These are phyloP conservation scores for Nymphaea thermarum DNA, from an alignment of 164 flowering plant species.

Conservation along the genomic window DNA sequence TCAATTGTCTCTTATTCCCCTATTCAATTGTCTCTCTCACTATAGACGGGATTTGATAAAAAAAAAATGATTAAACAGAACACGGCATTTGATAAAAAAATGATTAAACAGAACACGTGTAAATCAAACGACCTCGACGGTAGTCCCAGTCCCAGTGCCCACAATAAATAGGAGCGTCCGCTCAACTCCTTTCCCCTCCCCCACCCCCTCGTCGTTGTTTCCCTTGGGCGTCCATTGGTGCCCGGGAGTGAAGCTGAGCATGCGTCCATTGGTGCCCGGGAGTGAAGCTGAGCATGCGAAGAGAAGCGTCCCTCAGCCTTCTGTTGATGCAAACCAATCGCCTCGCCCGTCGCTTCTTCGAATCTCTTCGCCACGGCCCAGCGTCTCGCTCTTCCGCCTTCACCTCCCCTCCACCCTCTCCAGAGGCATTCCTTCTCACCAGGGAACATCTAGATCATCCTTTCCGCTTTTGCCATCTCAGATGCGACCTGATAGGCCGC, in stretches of 20 bases:
- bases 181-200: no score
- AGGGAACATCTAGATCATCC: neutral
- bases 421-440: neutral
- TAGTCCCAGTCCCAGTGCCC: no score
- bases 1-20: no score
- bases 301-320: neutral
- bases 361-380: slow-evolving; percentile 6
- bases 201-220: no score
- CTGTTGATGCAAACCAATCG: slow-evolving; percentile 18
- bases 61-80: no score
- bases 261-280: neutral
- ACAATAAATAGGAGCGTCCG: no score
- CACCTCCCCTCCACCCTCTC: neutral
- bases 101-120: no score
- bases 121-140: no score
- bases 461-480: neutral
- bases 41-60: no score
- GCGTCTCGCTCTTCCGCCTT: neutral
- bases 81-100: no score
- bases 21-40: no score
- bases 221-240: no score
- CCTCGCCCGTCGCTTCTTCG: slow-evolving; percentile 10
- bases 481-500: neutral
- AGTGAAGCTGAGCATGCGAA: neutral
- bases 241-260: neutral